These are phyloP conservation scores for Lantana camara DNA, from an alignment of 257 asterid species.

Conservation along the genomic window DNA sequence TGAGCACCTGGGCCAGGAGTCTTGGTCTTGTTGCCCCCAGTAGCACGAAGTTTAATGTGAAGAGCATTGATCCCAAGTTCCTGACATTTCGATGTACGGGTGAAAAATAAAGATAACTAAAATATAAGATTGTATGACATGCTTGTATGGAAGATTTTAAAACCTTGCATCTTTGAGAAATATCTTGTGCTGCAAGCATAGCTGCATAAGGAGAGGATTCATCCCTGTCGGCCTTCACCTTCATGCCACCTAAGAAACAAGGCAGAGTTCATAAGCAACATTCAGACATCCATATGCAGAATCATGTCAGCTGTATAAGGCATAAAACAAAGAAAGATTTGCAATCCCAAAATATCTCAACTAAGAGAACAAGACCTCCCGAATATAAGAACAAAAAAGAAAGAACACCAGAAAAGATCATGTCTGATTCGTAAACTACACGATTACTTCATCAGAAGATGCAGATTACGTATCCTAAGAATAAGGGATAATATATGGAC, in stretches of 20 bases:
- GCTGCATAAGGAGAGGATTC: constrained; percentile 98
- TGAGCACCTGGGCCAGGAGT: constrained; percentile 98
- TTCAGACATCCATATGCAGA: neutral
- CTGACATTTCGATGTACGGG: constrained; percentile 33
- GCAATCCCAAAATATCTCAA: neutral
- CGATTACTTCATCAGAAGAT: neutral
- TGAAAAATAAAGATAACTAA: neutral
- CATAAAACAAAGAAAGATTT: neutral
- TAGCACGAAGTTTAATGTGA: constrained; percentile 89
- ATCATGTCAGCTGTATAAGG: neutral
- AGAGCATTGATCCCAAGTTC: constrained; percentile 87
- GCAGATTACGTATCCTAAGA: neutral
- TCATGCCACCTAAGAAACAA: constrained; percentile 70
- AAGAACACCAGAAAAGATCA: neutral
- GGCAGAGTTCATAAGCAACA: neutral
- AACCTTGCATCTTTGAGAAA: constrained; percentile 91
- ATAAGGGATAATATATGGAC: neutral
- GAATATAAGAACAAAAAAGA: neutral
- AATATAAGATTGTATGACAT: neutral
- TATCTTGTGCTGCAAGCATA: constrained; percentile 97
- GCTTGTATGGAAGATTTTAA: neutral
- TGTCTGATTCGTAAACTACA: neutral
- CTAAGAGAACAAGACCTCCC: neutral
- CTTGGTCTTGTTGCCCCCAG: constrained; percentile 94
- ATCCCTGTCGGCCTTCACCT: constrained; percentile 93